A percentile compares a stretch with the other conserved stretches of the same genome.
Conservation (phyloP, 108 stramenopile genomes). For the Seminavis robusta region DNA sequence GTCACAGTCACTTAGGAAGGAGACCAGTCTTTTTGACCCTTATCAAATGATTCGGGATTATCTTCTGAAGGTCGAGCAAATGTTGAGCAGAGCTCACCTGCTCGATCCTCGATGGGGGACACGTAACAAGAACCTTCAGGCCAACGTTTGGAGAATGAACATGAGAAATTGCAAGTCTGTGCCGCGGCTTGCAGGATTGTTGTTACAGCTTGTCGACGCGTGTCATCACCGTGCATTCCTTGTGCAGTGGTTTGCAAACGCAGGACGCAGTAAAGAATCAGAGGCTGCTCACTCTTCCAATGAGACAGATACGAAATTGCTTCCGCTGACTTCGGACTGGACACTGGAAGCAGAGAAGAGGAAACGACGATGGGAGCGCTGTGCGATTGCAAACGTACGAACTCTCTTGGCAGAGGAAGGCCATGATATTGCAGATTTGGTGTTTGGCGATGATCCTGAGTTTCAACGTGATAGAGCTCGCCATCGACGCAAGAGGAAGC, state of each 20-base stretch:
- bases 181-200: constrained; percentile 27
- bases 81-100: constrained; percentile 44
- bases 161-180: constrained; percentile 45
- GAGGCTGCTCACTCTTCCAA: neutral
- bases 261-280: neutral
- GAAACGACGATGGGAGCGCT: constrained; percentile 34
- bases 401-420: constrained; percentile 15
- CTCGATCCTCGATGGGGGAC: constrained; percentile 52
- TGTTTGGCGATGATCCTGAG: constrained; percentile 14
- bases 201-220: constrained; percentile 57
- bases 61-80: constrained; percentile 42
- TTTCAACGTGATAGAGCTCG: neutral
- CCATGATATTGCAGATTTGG: constrained; percentile 15
- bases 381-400: constrained; percentile 14
- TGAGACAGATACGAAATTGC: neutral
- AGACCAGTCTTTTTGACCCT: constrained; percentile 32
- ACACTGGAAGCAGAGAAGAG: constrained; percentile 7
- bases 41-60: constrained; percentile 45
- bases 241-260: constrained; percentile 43
- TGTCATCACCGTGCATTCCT: constrained; percentile 50
- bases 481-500: neutral
- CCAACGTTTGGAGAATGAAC: constrained; percentile 33
- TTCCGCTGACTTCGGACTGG: constrained; percentile 23
- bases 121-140: constrained; percentile 11
- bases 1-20: constrained; percentile 7